A percentile compares a stretch with the other conserved stretches of the same genome.
These are phyloP conservation scores for Hevea brasiliensis DNA, from an alignment of 345 rosid species.

Conservation along the genomic window DNA sequence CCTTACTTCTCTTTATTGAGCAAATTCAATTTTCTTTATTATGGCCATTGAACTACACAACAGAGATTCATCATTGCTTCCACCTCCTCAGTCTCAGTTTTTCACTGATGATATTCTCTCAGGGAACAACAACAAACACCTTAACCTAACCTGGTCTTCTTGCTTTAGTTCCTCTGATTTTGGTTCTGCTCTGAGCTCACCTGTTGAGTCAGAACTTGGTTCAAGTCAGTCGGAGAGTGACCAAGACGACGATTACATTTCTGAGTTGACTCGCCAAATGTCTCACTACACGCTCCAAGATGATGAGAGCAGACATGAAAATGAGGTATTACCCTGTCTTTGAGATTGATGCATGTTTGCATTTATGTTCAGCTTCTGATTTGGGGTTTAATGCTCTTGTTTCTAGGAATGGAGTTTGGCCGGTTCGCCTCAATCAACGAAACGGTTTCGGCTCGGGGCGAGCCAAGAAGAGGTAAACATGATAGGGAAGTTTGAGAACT, in stretches of 20 bases:
- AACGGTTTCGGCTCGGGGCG: slow-evolving; percentile 41
- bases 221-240: slow-evolving; percentile 39
- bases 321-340: background rate
- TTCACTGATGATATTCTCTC: slow-evolving; percentile 6
- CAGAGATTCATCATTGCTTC: slow-evolving; percentile 29
- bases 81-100: slow-evolving; percentile 11
- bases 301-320: slow-evolving; percentile 27
- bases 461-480: slow-evolving; percentile 27
- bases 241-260: slow-evolving; percentile 53
- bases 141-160: slow-evolving; percentile 15
- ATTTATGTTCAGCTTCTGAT: slow-evolving; percentile 1
- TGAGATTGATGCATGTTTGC: background rate
- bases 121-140: slow-evolving; percentile 1
- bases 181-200: slow-evolving; percentile 27
- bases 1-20: background rate
- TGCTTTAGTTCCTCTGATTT: slow-evolving; percentile 29
- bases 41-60: slow-evolving; percentile 52
- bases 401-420: slow-evolving; percentile 37
- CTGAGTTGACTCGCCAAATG: slow-evolving; percentile 83
- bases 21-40: slow-evolving; percentile 20
- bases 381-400: background rate
- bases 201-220: slow-evolving; percentile 33
- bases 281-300: slow-evolving; percentile 65
- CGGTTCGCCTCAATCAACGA: slow-evolving; percentile 46
- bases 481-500: slow-evolving; percentile 32